Evolutionary conservation across 2,329 filamentous ascomycete genomes (phyloP), one percentile per base, ranked within the genome.

Genomic region (Corinectria fuckeliana): DNA sequence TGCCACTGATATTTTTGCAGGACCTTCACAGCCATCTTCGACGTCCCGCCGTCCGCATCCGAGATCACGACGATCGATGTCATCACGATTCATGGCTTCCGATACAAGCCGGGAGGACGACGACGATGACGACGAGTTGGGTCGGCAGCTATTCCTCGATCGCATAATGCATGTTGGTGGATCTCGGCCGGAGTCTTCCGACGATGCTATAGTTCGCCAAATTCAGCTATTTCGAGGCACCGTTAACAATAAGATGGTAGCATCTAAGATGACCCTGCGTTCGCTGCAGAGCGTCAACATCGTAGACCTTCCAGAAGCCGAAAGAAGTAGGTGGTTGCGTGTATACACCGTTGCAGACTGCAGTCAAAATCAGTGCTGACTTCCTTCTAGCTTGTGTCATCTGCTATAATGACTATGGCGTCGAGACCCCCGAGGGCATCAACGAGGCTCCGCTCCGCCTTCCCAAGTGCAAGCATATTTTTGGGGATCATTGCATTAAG

Each of bases 401-500:
- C 58, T 89, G 86, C 74, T 88, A 88, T 68, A 88, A 87, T 62
- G 84, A 87, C 8, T 88, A 83, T 65, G 85, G 84, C 30, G 76
- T 81, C 13, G 71, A 76, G 57, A 85, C 81, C 25, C 85, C 86
- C 0, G 87, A 89, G 62, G 86, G 85, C 1, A 73, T 84, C 18
- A 80, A 77, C 44, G 87, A 89, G 69, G 76, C 74, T 3, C 84
- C 87, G 1, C 71, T 88, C 14, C 82, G 84, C 18, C 72, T 89
- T 16, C 86, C 87, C 2, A 83, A 80, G 64, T 89, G 87, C 77
- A 85, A 84, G 64, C 87, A 89, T 65, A 72, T 89, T 6, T 89
- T 89, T 70, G 87, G 87, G 16, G 81, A 88, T 56, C 79, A 83
- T 64, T 89, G 87, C 71, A 86, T 89, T 63, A 86, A 84, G 70